Evolutionary conservation across 2,329 filamentous ascomycete genomes (phyloP), one percentile per base, ranked within the genome.

Genomic region (Calonectria fujianensis): DNA sequence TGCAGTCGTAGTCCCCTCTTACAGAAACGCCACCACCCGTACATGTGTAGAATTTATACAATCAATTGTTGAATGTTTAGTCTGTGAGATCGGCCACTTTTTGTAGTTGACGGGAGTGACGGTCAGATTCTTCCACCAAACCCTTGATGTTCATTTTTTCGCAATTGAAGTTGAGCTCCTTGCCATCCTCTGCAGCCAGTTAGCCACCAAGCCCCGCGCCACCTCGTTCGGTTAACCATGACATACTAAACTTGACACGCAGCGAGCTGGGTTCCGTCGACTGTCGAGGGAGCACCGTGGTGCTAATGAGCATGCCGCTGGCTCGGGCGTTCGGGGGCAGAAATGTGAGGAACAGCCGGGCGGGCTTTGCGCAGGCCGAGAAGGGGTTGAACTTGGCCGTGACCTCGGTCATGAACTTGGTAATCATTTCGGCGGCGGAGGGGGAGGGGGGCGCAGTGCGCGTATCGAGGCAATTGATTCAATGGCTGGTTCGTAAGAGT

Each of bases 341-440:
- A 77, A 94, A 90, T 39, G 95, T 94, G 79, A 98, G 94, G 86
- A 98, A 97, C 67, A 98, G 90, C 54, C 97, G 93, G 50, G 95
- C 96, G 31, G 96, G 94, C 83, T 95, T 96, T 76, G 95, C 93
- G 84, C 91, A 90, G 31, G 90, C 87, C 35, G 93, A 94, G 91
- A 98, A 98, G 50, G 97, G 96, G 87, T 98, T 98, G 92, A 98
- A 98, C 84, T 92, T 92, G 78, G 95, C 94, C 82, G 91, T 92
- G 81, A 98, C 93, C 84, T 95, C 92, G 84, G 96, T 96, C 85
- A 97, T 91, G 88, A 95, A 97, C 84, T 93, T 93, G 74, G 94
- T 96, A 75, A 97, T 95, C 95, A 97, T 97, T 67, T 84, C 89
- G 83, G 74, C 63, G 76, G 67, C 59, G 74, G 39, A 13, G 7